Evolutionary conservation across 2,329 filamentous ascomycete genomes (phyloP), one percentile per base, ranked within the genome.

Genomic region (Daldinia eschscholtzii): DNA sequence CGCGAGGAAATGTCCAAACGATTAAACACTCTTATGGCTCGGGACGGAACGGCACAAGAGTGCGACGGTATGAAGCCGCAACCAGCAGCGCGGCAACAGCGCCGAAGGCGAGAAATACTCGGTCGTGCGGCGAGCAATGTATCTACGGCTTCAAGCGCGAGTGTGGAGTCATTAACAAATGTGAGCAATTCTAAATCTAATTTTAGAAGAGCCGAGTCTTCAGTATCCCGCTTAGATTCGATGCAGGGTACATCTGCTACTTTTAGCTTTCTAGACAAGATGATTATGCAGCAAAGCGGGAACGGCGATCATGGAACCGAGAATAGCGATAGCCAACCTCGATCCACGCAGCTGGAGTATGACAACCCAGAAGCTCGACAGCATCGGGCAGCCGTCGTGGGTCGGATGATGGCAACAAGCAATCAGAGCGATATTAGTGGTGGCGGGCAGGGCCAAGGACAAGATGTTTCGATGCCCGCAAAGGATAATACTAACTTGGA

Each of bases 51-150:
- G 4, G 26, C 28, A 23, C 69, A 68, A 39, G 72, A 70, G 33
- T 64, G 65, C 28, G 48, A 63, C 39, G 44, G 57, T 59, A 50
- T 73, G 65, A 66, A 71, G 71, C 60, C 61, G 59, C 33, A 70
- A 67, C 48, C 68, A 67, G 44, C 44, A 39, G 48, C 71, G n/a
- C 62, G 58, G 50, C 77, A 60, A 70, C 77, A 18, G 72, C 79
- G 61, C 72, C 77, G 79, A 15, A 79, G 83, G 58, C 84, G 86
- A 10, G 81, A 84, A 61, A 85, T 90, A 63, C 79, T 90, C 2
- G 88, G 88, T 4, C 85, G 88, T 10, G 88, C 86, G 2, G 78
- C 86, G 30, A 89, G 87, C 78, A 89, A 89, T 73, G 83, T 82
- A 2, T 89, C 87, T 2, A 83, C 83, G 0, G 80, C 81, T 4